A percentile compares a stretch with the other conserved stretches of the same genome.
These are phyloP conservation scores for Xenoacremonium recifei DNA, from an alignment of 2,329 filamentous ascomycete genomes.

Conservation along the genomic window DNA sequence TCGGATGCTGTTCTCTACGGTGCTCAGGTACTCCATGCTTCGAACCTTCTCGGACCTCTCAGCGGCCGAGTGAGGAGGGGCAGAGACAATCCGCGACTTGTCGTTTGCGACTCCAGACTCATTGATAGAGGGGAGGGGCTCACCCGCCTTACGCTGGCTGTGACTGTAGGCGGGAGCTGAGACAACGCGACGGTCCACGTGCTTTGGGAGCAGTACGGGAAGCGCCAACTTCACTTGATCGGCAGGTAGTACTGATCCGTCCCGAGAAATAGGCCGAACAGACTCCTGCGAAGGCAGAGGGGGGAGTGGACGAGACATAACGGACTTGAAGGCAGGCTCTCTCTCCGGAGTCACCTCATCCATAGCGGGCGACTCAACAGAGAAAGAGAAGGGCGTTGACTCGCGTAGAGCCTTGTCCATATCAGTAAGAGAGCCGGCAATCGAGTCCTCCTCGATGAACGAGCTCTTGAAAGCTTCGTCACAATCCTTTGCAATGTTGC, in stretches of 20 bases:
- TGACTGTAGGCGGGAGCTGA: slow-evolving; percentile 51
- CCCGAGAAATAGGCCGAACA: slow-evolving; percentile 23
- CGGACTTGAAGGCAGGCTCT: slow-evolving; percentile 34
- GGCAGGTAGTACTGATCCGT: slow-evolving; percentile 21
- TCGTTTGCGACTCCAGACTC: slow-evolving; percentile 37
- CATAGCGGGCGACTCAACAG: slow-evolving; percentile 32
- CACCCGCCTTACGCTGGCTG: slow-evolving; percentile 33
- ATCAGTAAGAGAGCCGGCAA: slow-evolving; percentile 33
- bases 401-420: slow-evolving; percentile 30
- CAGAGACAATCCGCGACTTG: slow-evolving; percentile 47
- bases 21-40: slow-evolving; percentile 44
- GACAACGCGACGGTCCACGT: slow-evolving; percentile 44
- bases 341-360: slow-evolving; percentile 26
- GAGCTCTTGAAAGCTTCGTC: slow-evolving; percentile 86
- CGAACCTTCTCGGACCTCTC: slow-evolving; percentile 32
- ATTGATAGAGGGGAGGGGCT: slow-evolving; percentile 49
- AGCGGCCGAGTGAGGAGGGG: slow-evolving; percentile 37
- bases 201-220: slow-evolving; percentile 30
- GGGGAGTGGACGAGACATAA: slow-evolving; percentile 51
- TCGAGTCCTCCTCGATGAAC: slow-evolving; percentile 40
- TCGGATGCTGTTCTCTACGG: slow-evolving; percentile 52
- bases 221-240: slow-evolving; percentile 30
- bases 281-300: slow-evolving; percentile 40
- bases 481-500: slow-evolving; percentile 83
- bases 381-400: slow-evolving; percentile 43